Evolutionary conservation across 768 basidiomycete genomes (phyloP), one percentile per base, ranked within the genome.

Genomic region (Suillus subaureus): DNA sequence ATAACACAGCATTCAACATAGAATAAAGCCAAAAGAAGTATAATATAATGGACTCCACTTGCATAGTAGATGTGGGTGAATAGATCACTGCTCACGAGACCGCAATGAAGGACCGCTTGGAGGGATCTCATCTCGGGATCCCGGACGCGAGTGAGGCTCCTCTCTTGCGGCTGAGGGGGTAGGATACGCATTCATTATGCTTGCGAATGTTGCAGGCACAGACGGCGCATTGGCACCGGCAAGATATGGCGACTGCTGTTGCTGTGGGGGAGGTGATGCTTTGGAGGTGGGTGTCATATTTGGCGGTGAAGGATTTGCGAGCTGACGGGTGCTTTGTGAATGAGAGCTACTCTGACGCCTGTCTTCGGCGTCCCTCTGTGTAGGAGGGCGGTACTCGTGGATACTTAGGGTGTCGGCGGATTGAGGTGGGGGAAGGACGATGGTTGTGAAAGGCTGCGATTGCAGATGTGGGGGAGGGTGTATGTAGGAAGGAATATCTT

Each of bases 131-230:
- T 77, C 76, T 61, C 76, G 71, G 37, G 74, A 73, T 8, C 68
- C 70, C 9, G 75, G 71, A 60, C 72, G 75, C 18, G 74, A 73
- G 37, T 70, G 70, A 8, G 74, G 67, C 18, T 73, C 70, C 11
- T 69, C 75, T 21, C 69, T 72, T 13, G 72, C 67, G 21, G 70
- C 67, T 42, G 77, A 73, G 37, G 75, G 74, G 1, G 78, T 73
- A 11, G 87, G 82, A 73, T 89, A 89, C n/a, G 88, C 88, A 69
- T 88, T 85, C 88, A 91, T 87, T 68, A 91, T 89, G 66, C 84
- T 87, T 40, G 87, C 90, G 72, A 90, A 85, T 62, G 87, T 84
- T 33, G 87, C 78, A 2, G 86, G 83, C 11, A 84, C 78, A 0
- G 79, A 75, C 2, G 69, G 61, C 39, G 64, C 37, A 43, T 64